These are phyloP conservation scores for Saccharomycopsis schoenii DNA, from an alignment of 805 yeast species.

Conservation along the genomic window DNA sequence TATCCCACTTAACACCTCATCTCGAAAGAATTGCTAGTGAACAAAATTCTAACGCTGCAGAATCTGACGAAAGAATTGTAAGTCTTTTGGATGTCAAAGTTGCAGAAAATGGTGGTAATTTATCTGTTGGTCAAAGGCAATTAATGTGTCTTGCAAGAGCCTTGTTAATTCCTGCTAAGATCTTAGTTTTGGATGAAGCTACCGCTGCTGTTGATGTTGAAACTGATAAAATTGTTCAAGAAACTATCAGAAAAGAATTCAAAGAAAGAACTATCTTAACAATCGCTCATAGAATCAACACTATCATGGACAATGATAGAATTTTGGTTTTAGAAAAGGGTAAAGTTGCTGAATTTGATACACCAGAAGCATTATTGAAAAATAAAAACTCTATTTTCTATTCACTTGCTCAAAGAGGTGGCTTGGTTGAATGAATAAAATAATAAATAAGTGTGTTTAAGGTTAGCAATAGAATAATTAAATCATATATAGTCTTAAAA, in stretches of 20 bases:
- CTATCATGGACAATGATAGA: constrained; percentile 72
- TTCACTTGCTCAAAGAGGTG: constrained; percentile 75
- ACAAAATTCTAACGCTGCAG: constrained; percentile 33
- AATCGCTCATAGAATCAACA: constrained; percentile 77
- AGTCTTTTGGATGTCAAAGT: constrained; percentile 36
- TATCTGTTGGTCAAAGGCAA: constrained; percentile 72
- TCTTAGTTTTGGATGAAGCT: constrained; percentile 73
- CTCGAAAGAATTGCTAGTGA: constrained; percentile 43
- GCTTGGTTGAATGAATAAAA: constrained; percentile 29
- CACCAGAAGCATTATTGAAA: constrained; percentile 57
- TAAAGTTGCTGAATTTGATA: constrained; percentile 64
- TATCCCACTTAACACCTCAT: constrained; percentile 68
- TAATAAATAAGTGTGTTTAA: background rate
- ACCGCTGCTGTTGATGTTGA: constrained; percentile 86
- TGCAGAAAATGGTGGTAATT: constrained; percentile 61
- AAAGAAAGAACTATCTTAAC: constrained; percentile 71
- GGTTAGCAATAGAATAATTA: background rate
- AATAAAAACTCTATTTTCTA: constrained; percentile 64
- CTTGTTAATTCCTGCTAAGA: constrained; percentile 49
- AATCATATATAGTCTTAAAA: background rate
- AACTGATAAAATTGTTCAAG: constrained; percentile 68
- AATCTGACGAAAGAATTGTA: constrained; percentile 16
- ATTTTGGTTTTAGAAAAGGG: constrained; percentile 73
- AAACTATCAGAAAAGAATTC: constrained; percentile 67
- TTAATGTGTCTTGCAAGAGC: constrained; percentile 78